These are phyloP conservation scores for Hypoxylon sp. DNA, from an alignment of 2,329 filamentous ascomycete genomes.

Conservation along the genomic window DNA sequence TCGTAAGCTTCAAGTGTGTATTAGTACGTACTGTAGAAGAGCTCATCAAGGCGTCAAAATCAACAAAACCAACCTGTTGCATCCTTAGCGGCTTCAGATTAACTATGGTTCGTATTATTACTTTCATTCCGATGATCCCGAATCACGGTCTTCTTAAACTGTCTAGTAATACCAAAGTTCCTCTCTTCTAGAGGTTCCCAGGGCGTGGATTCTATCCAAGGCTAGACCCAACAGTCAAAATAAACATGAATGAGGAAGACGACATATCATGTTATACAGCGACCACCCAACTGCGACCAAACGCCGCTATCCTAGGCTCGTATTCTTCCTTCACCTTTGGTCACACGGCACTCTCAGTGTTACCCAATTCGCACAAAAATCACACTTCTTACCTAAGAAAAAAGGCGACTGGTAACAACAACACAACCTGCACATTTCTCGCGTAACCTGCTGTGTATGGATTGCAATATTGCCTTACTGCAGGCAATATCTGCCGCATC, in stretches of 20 bases:
- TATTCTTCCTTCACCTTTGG: conserved; percentile 32
- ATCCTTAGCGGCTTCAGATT: conserved; percentile 24
- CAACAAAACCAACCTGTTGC: conserved; percentile 17
- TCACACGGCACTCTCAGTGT: conserved; percentile 33
- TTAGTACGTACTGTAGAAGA: neutral
- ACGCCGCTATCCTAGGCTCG: conserved; percentile 19
- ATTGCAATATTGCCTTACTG: conserved; percentile 38
- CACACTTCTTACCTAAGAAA: neutral
- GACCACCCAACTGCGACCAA: conserved; percentile 20
- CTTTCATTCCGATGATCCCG: conserved; percentile 12
- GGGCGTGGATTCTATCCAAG: conserved; percentile 20
- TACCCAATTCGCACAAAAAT: conserved; percentile 23
- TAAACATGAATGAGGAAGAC: conserved; percentile 16
- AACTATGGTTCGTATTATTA: conserved; percentile 26
- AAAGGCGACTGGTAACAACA: conserved; percentile 27
- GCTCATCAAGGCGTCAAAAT: conserved; percentile 9
- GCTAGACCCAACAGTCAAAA: conserved; percentile 25
- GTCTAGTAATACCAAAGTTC: conserved; percentile 26
- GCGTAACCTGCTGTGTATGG: conserved; percentile 26
- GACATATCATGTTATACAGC: conserved; percentile 42
- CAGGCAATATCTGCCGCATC: conserved; percentile 33
- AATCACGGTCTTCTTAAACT: conserved; percentile 24
- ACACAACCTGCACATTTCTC: conserved; percentile 11
- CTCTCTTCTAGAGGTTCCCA: neutral
- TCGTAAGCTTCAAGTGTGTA: conserved; percentile 18